Conservation (phyloP, 2,329 filamentous ascomycete species). For the Ophiocordyceps camponoti-leonardi region DNA sequence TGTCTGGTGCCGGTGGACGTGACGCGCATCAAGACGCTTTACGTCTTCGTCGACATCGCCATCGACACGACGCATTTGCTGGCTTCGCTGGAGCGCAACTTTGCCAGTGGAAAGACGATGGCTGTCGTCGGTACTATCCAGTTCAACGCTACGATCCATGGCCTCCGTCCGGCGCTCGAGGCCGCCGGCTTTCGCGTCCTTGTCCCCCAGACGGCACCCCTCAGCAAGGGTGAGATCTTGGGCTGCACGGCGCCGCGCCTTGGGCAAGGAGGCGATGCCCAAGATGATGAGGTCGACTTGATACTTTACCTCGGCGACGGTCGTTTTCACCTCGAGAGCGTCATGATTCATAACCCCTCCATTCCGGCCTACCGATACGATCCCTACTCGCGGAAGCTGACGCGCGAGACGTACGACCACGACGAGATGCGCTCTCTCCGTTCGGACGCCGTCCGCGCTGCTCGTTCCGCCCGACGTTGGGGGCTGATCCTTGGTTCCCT, state of each 20-base stretch:
- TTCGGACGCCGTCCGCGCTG: constrained; percentile 56
- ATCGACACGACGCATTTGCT: constrained; percentile 84
- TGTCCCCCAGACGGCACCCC: constrained; percentile 79
- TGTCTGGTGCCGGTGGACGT: constrained; percentile 93
- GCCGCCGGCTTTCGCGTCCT: constrained; percentile 70
- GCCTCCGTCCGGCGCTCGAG: constrained; percentile 60
- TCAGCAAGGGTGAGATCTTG: constrained; percentile 89
- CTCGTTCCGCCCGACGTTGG: constrained; percentile 71
- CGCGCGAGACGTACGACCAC: constrained; percentile 82
- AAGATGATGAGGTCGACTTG: constrained; percentile 47
- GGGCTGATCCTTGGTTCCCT: constrained; percentile 86
- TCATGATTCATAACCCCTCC: constrained; percentile 94
- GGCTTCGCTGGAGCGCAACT: constrained; percentile 76
- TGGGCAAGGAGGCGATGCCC: constrained; percentile 27
- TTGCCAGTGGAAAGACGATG: constrained; percentile 67
- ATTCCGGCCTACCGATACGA: constrained; percentile 93
- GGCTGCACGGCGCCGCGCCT: constrained; percentile 86
- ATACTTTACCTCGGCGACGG: constrained; percentile 86
- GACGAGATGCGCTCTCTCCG: constrained; percentile 76
- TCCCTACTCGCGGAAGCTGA: constrained; percentile 83
- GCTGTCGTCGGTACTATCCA: constrained; percentile 95
- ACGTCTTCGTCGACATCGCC: constrained; percentile 95
- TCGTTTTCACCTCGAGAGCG: constrained; percentile 89
- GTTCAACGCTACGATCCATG: constrained; percentile 94
- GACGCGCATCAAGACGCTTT: constrained; percentile 91